Conservation (phyloP, 306 rosid species). For the Ammopiptanthus mongolicus region DNA sequence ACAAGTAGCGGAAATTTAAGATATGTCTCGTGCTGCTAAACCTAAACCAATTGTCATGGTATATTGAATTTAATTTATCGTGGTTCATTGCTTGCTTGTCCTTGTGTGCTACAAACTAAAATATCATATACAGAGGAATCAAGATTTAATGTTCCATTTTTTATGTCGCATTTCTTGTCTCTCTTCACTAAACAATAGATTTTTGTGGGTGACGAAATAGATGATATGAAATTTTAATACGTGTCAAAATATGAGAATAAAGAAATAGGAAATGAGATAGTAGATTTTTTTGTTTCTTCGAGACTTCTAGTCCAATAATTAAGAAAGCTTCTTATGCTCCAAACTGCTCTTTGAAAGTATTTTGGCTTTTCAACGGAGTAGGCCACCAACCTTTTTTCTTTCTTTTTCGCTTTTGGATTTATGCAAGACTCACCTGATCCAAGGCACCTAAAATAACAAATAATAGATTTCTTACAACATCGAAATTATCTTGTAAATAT, state of each 20-base stretch:
- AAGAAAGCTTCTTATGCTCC: conserved; percentile 13
- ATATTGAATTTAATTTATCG: not conserved
- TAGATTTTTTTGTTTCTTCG: too few species aligned
- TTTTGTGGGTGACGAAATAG: too few species aligned
- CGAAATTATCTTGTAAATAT: conserved; percentile 15
- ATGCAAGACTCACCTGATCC: conserved; percentile 56
- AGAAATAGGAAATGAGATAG: too few species aligned
- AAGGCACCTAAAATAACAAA: conserved; percentile 26
- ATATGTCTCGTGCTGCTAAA: conserved; percentile 17
- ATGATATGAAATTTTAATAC: too few species aligned
- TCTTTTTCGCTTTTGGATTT: conserved; percentile 51
- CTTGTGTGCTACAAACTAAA: not conserved
- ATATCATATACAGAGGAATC: conserved; percentile 9
- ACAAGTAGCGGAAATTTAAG: not conserved
- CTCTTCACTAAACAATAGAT: too few species aligned
- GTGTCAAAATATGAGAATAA: too few species aligned
- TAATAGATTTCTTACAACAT: not conserved
- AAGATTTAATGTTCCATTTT: too few species aligned
- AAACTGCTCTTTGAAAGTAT: conserved; percentile 34
- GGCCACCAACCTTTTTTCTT: conserved; percentile 43
- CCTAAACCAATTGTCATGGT: conserved; percentile 18
- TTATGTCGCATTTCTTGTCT: too few species aligned
- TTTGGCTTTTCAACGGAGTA: conserved; percentile 50
- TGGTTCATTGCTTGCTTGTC: conserved; percentile 11
- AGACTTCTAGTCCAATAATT: not conserved